These are phyloP conservation scores for Pleurostoma richardsiae DNA, from an alignment of 2,329 filamentous ascomycete genomes.

Conservation along the genomic window DNA sequence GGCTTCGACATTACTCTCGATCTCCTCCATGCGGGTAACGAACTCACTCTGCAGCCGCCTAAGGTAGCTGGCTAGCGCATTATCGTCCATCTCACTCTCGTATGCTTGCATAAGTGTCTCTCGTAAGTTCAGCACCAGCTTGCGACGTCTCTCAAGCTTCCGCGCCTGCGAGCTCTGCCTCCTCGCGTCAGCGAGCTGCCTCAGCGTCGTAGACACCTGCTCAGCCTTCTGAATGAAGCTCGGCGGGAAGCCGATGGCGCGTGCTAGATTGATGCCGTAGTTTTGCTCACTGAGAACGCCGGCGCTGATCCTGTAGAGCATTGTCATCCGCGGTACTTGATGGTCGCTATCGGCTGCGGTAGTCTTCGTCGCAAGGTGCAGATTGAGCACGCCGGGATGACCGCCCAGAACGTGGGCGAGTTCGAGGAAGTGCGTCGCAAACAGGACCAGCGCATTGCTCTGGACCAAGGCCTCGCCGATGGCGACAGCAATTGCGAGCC, in stretches of 20 bases:
- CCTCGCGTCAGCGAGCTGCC: conserved; percentile 49
- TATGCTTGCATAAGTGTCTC: conserved; percentile 68
- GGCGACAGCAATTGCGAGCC: conserved; percentile 81
- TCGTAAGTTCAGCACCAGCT: conserved; percentile 66
- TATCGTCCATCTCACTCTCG: conserved; percentile 59
- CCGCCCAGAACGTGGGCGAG: conserved; percentile 71
- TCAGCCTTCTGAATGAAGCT: conserved; percentile 65
- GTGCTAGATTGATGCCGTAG: conserved; percentile 82
- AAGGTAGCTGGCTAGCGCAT: conserved; percentile 59
- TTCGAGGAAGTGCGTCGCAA: conserved; percentile 88
- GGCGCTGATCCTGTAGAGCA: conserved; percentile 79
- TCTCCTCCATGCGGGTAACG: conserved; percentile 60
- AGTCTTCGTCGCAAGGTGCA: conserved; percentile 73
- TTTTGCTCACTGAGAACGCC: conserved; percentile 67
- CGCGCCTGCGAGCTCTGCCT: conserved; percentile 54
- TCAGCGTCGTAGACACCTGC: conserved; percentile 57
- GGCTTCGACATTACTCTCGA: conserved; percentile 34
- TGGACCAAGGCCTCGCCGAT: conserved; percentile 85
- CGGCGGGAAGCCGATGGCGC: conserved; percentile 66
- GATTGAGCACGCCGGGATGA: conserved; percentile 72
- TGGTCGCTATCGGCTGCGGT: conserved; percentile 38
- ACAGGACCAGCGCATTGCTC: conserved; percentile 78
- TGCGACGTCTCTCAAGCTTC: conserved; percentile 59
- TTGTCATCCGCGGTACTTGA: conserved; percentile 58
- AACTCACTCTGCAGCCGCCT: conserved; percentile 70